A percentile compares a stretch with the other conserved stretches of the same genome.
Conservation (phyloP, 768 basidiomycete species). For the Calocybe cyanea region DNA sequence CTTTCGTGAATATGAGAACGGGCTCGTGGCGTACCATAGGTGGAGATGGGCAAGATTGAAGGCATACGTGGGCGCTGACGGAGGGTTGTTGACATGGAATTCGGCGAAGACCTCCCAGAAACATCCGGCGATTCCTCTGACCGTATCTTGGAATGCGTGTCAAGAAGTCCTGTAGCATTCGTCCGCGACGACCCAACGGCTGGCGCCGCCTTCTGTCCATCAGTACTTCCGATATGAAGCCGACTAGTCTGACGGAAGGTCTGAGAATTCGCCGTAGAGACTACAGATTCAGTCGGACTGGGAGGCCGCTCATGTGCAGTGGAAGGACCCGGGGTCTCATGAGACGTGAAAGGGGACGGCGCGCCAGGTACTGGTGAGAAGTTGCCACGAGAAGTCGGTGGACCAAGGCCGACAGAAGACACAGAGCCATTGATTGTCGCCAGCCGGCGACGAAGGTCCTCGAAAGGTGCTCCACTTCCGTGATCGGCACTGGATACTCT, state of each 20-base stretch:
- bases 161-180: slow-evolving; percentile 79
- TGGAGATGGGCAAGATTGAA: slow-evolving; percentile 60
- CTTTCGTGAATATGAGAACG: not conserved
- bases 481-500: slow-evolving; percentile 48
- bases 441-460: slow-evolving; percentile 75
- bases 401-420: slow-evolving; percentile 52
- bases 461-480: slow-evolving; percentile 57
- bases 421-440: slow-evolving; percentile 70
- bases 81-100: slow-evolving; percentile 55
- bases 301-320: slow-evolving; percentile 50
- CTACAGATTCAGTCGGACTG: slow-evolving; percentile 81
- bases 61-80: slow-evolving; percentile 47
- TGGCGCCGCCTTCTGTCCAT: slow-evolving; percentile 84
- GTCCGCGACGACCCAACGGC: slow-evolving; percentile 83
- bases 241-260: slow-evolving; percentile 55
- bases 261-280: slow-evolving; percentile 68
- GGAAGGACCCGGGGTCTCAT: slow-evolving; percentile 21
- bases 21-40: slow-evolving; percentile 51
- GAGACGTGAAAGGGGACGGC: slow-evolving; percentile 20
- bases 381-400: slow-evolving; percentile 37
- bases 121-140: slow-evolving; percentile 64
- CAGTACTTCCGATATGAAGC: slow-evolving; percentile 66
- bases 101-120: slow-evolving; percentile 78
- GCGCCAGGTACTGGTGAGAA: slow-evolving; percentile 33
- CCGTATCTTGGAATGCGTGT: slow-evolving; percentile 66